Evolutionary conservation across 1,284 basidiomycete genomes (phyloP).

Genomic region (Pulveroboletus sp.): DNA sequence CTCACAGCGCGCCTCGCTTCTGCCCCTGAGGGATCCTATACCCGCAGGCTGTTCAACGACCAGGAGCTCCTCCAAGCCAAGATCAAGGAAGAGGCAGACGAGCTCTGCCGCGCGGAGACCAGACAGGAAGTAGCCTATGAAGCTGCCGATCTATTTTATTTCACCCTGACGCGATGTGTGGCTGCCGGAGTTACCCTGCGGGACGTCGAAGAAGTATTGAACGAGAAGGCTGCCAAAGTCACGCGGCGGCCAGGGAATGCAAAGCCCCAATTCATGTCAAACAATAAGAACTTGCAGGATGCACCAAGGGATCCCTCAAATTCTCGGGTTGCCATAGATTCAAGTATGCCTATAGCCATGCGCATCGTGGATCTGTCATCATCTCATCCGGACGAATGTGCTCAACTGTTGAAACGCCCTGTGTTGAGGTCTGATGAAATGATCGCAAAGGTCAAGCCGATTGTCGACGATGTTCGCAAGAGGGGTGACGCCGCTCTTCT

Average conservation of each 20-base stretch:
- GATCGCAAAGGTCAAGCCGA: slow-evolving; percentile 93
- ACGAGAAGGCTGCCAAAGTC: slow-evolving; percentile 85
- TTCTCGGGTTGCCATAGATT: slow-evolving; percentile 26
- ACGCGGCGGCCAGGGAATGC: slow-evolving; percentile 90
- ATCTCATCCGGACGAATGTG: slow-evolving; percentile 55
- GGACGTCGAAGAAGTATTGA: slow-evolving; percentile 85
- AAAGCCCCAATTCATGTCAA: slow-evolving; percentile 77
- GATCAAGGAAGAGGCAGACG: slow-evolving; percentile 98
- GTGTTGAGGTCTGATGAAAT: slow-evolving; percentile 93
- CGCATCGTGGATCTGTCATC: slow-evolving; percentile 61
- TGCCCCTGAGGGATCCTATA: slow-evolving; percentile 92
- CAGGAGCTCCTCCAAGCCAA: slow-evolving; percentile 82
- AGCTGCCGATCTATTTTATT: slow-evolving; percentile 95
- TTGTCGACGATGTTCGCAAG: slow-evolving; percentile 83
- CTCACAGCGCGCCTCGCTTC: slow-evolving; percentile 69
- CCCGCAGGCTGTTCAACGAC: slow-evolving; percentile 85
- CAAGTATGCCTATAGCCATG: slow-evolving; percentile 65
- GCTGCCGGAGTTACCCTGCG: slow-evolving; percentile 79
- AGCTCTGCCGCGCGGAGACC: slow-evolving; percentile 83
- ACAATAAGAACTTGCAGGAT: slow-evolving; percentile 31
- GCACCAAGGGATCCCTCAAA: slow-evolving; percentile 28
- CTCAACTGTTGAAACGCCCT: slow-evolving; percentile 80
- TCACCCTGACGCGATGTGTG: slow-evolving; percentile 86
- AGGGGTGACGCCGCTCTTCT: slow-evolving; percentile 88
- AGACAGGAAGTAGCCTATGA: slow-evolving; percentile 92